Conservation (phyloP, 2,329 filamentous ascomycete species). For the Nemania sp. region DNA sequence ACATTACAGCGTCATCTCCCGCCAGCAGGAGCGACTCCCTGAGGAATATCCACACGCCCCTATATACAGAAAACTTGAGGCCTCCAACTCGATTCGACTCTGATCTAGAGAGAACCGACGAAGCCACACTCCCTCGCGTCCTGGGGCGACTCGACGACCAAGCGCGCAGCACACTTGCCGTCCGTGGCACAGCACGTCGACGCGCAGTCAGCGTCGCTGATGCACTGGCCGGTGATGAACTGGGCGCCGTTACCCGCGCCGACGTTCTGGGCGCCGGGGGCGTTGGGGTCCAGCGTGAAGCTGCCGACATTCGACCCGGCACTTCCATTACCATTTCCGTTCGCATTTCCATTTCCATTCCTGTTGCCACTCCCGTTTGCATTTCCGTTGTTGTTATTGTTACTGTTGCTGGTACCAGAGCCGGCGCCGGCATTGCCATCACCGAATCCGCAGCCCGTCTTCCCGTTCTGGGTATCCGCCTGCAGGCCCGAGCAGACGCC, state of each 20-base stretch:
- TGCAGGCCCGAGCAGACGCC: slow-evolving; percentile 35
- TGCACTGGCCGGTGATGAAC: slow-evolving; percentile 39
- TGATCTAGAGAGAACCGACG: too few relatives aligned
- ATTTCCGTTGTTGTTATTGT: background rate
- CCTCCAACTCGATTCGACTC: too few relatives aligned
- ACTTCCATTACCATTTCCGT: background rate
- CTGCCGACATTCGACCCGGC: background rate
- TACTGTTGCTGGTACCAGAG: background rate
- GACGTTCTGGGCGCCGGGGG: slow-evolving; percentile 33
- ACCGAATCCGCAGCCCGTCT: slow-evolving; percentile 37
- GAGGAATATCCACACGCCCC: too few relatives aligned
- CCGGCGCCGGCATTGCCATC: background rate
- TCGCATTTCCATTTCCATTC: background rate
- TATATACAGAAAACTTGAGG: too few relatives aligned
- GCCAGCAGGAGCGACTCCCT: too few relatives aligned
- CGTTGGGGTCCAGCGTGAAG: slow-evolving; percentile 9
- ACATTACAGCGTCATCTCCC: too few relatives aligned
- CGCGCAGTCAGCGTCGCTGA: slow-evolving; percentile 37
- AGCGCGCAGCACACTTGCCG: slow-evolving; percentile 13
- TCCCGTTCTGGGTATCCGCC: slow-evolving; percentile 35
- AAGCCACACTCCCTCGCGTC: slow-evolving; percentile 17
- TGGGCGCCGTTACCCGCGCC: slow-evolving; percentile 32
- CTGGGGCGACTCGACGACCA: slow-evolving; percentile 8
- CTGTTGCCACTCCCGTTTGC: background rate
- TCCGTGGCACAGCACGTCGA: slow-evolving; percentile 18